phyloP scores from a whole-genome alignment of 177 flowering plant genomes.

The Vitis hybrid region DNA sequence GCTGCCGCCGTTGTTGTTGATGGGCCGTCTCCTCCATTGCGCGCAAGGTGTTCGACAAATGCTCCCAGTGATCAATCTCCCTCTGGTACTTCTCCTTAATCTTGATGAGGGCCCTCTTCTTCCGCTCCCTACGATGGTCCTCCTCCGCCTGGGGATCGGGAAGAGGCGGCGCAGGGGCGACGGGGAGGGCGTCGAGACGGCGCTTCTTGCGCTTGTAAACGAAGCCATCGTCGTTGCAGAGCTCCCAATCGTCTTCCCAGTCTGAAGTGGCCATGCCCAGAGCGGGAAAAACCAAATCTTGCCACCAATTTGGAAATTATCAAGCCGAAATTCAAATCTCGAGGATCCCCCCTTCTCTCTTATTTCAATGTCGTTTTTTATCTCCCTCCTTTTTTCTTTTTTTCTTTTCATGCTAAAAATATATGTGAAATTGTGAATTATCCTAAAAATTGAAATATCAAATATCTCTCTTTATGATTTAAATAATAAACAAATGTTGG shows the following conservation, averaged over 20 bases:
- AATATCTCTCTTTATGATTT: too few relatives aligned
- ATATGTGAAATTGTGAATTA: too few relatives aligned
- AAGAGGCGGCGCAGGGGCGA: slow-evolving; percentile 8
- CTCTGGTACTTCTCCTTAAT: slow-evolving; percentile 39
- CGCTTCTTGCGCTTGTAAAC: slow-evolving; percentile 64
- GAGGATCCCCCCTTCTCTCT: too few relatives aligned
- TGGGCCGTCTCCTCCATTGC: slow-evolving; percentile 33
- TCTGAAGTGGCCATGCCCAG: not conserved
- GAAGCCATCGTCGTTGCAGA: slow-evolving; percentile 73
- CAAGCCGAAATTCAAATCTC: too few relatives aligned
- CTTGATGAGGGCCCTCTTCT: slow-evolving; percentile 41
- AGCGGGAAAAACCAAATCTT: slow-evolving; percentile 7
- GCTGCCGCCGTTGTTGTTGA: slow-evolving; percentile 4
- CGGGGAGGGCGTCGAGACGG: slow-evolving; percentile 13
- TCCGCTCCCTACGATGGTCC: slow-evolving; percentile 31
- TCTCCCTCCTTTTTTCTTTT: too few relatives aligned
- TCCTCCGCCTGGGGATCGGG: slow-evolving; percentile 38
- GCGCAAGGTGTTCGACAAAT: slow-evolving; percentile 46
- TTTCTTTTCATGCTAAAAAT: too few relatives aligned
- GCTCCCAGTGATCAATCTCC: slow-evolving; percentile 65
- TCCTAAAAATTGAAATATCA: too few relatives aligned
- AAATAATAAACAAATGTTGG: too few relatives aligned
- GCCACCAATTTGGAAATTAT: too few relatives aligned
- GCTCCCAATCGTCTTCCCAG: slow-evolving; percentile 60
- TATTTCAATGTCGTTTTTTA: too few relatives aligned